Base-by-base conservation (phyloP, 192 early-diverging fungal genomes). In the Neocallimastix lanati region DNA sequence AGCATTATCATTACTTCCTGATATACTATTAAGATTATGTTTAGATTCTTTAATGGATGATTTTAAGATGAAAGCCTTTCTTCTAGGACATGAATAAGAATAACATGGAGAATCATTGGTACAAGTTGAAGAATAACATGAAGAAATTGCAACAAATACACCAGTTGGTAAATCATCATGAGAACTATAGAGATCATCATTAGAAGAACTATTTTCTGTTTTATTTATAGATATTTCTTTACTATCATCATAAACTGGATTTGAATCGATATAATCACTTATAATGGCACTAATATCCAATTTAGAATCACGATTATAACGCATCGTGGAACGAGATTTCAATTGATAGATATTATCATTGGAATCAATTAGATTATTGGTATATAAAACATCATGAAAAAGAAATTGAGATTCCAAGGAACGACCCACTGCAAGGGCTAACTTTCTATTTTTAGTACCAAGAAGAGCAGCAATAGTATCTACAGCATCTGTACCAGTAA, bases 121-220 rank as follows among this genome's bases (percentile, higher is more conserved):
- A 83, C 96, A 98, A 0, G 94, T 96, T 0, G 94, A 92, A 21
- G 96, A 97, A 84, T 98, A 98, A 82, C 97, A 98, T 80, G 93
- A 92, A 0, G 96, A 92, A 79, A 97, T 85, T 29, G 93, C 86
- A 5, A 93, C 94, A 86, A 98, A 96, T 2, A 98, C 92, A 36
- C 97, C 97, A 78, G 90, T 94, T 30, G 93, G 91, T 12, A 91
- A 79, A 4, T 28, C 76, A 13, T 21, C 13, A 4, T 50, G 14
- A 50, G 16, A 14, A 82, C 80, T 13, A 50, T 80, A 33, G n/a
- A n/a, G n/a, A n/a, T n/a, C n/a, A n/a, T n/a, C n/a, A n/a, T n/a
- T n/a, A n/a, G n/a, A n/a, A n/a, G n/a, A n/a, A n/a, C n/a, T n/a
- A n/a, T n/a, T n/a, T n/a, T n/a, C n/a, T n/a, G n/a, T n/a, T n/a